Evolutionary conservation across 2,329 filamentous ascomycete genomes (phyloP).

Genomic region (Neonectria faginata): DNA sequence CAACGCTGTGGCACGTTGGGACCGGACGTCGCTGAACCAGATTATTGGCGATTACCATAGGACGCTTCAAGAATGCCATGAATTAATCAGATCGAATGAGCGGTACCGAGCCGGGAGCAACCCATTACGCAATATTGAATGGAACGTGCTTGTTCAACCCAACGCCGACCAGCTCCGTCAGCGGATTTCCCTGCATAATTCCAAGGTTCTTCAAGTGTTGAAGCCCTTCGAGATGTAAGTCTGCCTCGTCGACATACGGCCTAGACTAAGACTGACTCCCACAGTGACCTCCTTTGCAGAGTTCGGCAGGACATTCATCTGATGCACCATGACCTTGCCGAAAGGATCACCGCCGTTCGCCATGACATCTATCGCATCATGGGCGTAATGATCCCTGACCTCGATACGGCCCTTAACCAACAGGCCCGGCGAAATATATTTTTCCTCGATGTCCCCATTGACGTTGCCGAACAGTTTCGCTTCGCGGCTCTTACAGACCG

Average conservation of each 20-base stretch:
- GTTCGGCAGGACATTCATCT: slow-evolving; percentile 46
- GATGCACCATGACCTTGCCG: slow-evolving; percentile 42
- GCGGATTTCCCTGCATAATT: slow-evolving; percentile 50
- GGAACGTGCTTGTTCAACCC: slow-evolving; percentile 52
- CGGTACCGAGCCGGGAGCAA: slow-evolving; percentile 44
- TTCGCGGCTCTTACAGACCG: slow-evolving; percentile 38
- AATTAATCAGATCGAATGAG: slow-evolving; percentile 46
- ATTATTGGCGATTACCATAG: slow-evolving; percentile 49
- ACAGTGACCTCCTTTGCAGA: slow-evolving; percentile 49
- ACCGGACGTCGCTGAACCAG: slow-evolving; percentile 38
- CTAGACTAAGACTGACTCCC: slow-evolving; percentile 12
- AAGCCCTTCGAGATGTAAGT: slow-evolving; percentile 54
- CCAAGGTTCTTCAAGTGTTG: slow-evolving; percentile 49
- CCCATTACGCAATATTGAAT: slow-evolving; percentile 50
- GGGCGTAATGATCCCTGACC: slow-evolving; percentile 43
- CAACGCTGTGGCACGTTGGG: slow-evolving; percentile 40
- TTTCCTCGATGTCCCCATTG: slow-evolving; percentile 36
- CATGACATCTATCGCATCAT: slow-evolving; percentile 42
- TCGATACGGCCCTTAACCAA: slow-evolving; percentile 41
- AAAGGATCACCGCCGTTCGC: slow-evolving; percentile 40
- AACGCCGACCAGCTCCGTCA: slow-evolving; percentile 48
- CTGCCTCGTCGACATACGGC: neutral
- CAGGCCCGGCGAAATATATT: slow-evolving; percentile 32
- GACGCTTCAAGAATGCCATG: slow-evolving; percentile 49
- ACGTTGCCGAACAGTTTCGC: slow-evolving; percentile 43